Conservation (phyloP, 2,329 filamentous ascomycete species). For the Arthroderma sp. region DNA sequence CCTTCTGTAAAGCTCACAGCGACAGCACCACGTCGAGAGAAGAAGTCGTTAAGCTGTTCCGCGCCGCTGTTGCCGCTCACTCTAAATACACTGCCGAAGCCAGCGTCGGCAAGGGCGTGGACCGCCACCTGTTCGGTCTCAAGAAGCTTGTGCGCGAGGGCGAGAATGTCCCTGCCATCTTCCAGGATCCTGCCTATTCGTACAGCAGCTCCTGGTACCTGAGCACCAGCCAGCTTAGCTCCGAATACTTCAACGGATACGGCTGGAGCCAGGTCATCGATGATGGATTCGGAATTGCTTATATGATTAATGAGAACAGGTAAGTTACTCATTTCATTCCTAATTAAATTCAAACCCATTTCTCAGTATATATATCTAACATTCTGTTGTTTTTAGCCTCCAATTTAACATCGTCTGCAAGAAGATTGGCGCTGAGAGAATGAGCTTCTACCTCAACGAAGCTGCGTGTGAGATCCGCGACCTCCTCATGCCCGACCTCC, state of each 20-base stretch:
- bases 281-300: constrained; percentile 90
- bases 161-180: constrained; percentile 70
- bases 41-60: constrained; percentile 61
- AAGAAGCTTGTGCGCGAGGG: constrained; percentile 76
- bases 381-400: constrained; percentile 42
- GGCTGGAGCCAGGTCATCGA: constrained; percentile 98
- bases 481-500: constrained; percentile 63
- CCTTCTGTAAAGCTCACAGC: constrained; percentile 80
- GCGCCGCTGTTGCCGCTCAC: constrained; percentile 67
- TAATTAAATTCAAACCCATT: background rate
- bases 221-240: constrained; percentile 77
- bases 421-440: constrained; percentile 73
- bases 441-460: constrained; percentile 94
- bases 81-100: constrained; percentile 84
- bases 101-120: constrained; percentile 82
- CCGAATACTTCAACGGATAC: constrained; percentile 97
- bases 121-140: constrained; percentile 91
- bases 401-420: constrained; percentile 99
- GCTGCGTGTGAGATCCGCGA: constrained; percentile 83
- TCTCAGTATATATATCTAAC: background rate
- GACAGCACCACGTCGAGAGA: constrained; percentile 51
- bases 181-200: constrained; percentile 68
- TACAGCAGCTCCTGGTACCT: constrained; percentile 87
- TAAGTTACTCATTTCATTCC: constrained; percentile 26
- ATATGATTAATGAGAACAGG: constrained; percentile 99